These are phyloP conservation scores for Teunomyces atbi DNA, from an alignment of 805 yeast species.

Conservation along the genomic window DNA sequence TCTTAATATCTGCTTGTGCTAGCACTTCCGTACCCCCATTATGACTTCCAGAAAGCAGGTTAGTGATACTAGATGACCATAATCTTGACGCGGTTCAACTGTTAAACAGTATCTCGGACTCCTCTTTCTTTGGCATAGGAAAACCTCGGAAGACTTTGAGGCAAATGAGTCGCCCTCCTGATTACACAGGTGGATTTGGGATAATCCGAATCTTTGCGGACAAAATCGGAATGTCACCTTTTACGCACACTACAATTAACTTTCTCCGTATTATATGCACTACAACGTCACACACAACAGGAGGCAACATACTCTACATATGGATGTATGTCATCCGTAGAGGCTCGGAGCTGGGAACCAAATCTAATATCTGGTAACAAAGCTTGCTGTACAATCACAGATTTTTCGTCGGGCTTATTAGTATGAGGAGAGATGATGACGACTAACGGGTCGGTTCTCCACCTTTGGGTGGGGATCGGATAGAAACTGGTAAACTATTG, in stretches of 20 bases:
- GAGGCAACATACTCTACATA: not conserved
- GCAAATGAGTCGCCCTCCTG: constrained; percentile 4
- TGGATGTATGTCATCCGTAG: constrained; percentile 2
- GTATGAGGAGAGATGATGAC: not conserved
- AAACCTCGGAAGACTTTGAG: constrained; percentile 4
- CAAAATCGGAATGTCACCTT: constrained; percentile 1
- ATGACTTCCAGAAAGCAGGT: too few relatives aligned
- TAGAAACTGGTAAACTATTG: not conserved
- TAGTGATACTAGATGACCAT: not conserved
- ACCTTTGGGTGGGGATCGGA: constrained; percentile 1
- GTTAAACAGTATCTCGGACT: not conserved
- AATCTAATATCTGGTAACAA: not conserved
- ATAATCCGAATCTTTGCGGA: constrained; percentile 2
- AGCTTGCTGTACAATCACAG: not conserved
- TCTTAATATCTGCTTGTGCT: too few relatives aligned
- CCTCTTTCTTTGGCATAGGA: constrained; percentile 3
- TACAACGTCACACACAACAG: not conserved
- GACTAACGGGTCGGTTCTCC: not conserved
- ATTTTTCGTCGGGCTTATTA: not conserved
- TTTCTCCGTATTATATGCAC: constrained; percentile 2
- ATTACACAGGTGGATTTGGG: not conserved
- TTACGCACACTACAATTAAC: not conserved
- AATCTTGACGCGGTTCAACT: not conserved
- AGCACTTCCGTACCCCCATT: too few relatives aligned
- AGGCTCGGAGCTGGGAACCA: constrained; percentile 1